Base-by-base conservation (phyloP, 108 stramenopile genomes). In the Epipyxis sp. region DNA sequence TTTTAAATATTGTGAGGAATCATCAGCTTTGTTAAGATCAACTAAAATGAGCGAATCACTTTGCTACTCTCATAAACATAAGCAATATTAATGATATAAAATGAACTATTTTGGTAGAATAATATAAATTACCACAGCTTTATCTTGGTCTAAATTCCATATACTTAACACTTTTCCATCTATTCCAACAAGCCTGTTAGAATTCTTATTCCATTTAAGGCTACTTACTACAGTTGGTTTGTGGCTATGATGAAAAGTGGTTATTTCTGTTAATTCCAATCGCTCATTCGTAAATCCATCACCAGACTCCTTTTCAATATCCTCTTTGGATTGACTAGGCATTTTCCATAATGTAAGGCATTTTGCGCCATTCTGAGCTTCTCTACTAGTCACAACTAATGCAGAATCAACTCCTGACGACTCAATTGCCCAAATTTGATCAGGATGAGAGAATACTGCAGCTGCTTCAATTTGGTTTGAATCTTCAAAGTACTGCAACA, bases 401-500 rank as follows among this genome's bases (percentile, higher is more conserved):
- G 80, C 76, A 32, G 77, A 46, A 43, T 85, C 84, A 40, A 39
- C 35, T 0, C 80, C 80, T 35, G 79, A 83, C 29, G 84, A 79
- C 42, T 80, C 81, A 2, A 85, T 39, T 40, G 79, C 80, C 84
- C 81, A 83, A 3, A 85, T 46, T 74, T 85, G 80, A 42, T 83
- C 77, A 3, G 84, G 84, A 42, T 84, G 83, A 25, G 79, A 80
- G 42, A 81, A 83, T 39, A 80, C 80, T 72, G 69, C n/a, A 42
- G 35, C 37, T n/a, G 65, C 68, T 40, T 54, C 71, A 37, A 85
- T 54, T 30, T 85, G 79, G 80, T 85, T 85, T 40, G 74, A 83
- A 42, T 85, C 84, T 59, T 85, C 84, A 50, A 44, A 76, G 80
- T 80, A 85, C 10, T 83, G 72, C 40, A 85, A 41, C n/a, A 85